Evolutionary conservation across 768 basidiomycete species (phyloP).

Genomic region (Lentinula sp.): DNA sequence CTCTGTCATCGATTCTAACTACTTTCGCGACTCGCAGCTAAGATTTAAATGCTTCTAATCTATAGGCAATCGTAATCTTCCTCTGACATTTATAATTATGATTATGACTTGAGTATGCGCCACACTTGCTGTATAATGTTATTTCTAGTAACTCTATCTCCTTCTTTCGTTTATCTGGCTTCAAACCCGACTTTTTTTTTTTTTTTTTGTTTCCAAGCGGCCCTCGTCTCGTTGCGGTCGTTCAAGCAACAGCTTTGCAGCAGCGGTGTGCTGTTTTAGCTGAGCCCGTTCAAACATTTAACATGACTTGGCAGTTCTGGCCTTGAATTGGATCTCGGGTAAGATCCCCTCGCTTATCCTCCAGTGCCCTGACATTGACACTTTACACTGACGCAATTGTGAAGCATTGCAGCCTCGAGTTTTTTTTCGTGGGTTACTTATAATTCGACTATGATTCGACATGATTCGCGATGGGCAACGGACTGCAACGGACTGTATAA

Average conservation of each 20-base stretch:
- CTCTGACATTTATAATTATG: not conserved
- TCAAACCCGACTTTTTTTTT: no score
- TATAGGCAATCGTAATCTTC: not conserved
- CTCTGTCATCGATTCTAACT: no score
- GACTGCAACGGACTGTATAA: no score
- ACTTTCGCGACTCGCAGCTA: not conserved
- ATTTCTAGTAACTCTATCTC: not conserved
- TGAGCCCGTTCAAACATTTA: not conserved
- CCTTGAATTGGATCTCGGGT: not conserved
- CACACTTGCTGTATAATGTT: not conserved
- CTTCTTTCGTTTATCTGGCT: not conserved
- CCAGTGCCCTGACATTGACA: not conserved
- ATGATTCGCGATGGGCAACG: not conserved
- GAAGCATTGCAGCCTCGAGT: not conserved
- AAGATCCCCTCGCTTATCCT: not conserved
- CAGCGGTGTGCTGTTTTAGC: not conserved
- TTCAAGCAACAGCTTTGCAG: not conserved
- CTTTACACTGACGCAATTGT: not conserved
- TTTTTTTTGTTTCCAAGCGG: no score
- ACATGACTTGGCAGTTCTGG: not conserved
- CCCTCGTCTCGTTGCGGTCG: not conserved
- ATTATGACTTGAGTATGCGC: not conserved
- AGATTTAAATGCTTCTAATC: not conserved
- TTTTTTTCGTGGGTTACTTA: not conserved
- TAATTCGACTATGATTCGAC: not conserved